Evolutionary conservation across 768 basidiomycete species (phyloP).

Genomic region (Suillus paluster): DNA sequence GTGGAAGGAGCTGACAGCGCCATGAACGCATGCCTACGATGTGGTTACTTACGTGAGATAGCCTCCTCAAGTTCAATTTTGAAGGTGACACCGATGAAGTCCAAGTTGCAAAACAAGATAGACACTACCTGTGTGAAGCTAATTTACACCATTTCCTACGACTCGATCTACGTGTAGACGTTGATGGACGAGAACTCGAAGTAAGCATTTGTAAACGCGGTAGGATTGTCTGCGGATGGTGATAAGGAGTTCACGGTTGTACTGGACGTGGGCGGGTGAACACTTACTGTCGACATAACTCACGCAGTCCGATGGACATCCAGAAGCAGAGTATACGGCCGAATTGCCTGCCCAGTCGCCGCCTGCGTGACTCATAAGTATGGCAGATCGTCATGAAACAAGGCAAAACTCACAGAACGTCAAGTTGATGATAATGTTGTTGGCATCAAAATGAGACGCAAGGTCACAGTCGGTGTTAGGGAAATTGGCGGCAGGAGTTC

Average conservation of each 20-base stretch:
- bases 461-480: slow-evolving; percentile 46
- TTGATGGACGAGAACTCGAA: slow-evolving; percentile 44
- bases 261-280: background rate
- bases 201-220: slow-evolving; percentile 46
- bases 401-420: slow-evolving; percentile 33
- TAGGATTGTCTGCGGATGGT: slow-evolving; percentile 36
- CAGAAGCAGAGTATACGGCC: slow-evolving; percentile 30
- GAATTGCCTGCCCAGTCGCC: slow-evolving; percentile 35
- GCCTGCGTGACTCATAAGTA: slow-evolving; percentile 20
- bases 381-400: background rate
- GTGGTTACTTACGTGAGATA: background rate
- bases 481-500: slow-evolving; percentile 40
- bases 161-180: slow-evolving; percentile 34
- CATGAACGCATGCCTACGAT: background rate
- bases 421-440: slow-evolving; percentile 40
- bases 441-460: slow-evolving; percentile 37
- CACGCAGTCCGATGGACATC: slow-evolving; percentile 35
- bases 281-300: slow-evolving; percentile 35
- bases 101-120: background rate
- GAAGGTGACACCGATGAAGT: background rate
- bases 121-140: background rate
- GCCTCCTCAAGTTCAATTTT: background rate
- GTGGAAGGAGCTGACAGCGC: background rate
- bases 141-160: background rate
- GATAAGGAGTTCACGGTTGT: background rate